A percentile compares a stretch with the other conserved stretches of the same genome.
Conservation (phyloP, 768 basidiomycete species). For the Pleurotus salmoneostramineus region DNA sequence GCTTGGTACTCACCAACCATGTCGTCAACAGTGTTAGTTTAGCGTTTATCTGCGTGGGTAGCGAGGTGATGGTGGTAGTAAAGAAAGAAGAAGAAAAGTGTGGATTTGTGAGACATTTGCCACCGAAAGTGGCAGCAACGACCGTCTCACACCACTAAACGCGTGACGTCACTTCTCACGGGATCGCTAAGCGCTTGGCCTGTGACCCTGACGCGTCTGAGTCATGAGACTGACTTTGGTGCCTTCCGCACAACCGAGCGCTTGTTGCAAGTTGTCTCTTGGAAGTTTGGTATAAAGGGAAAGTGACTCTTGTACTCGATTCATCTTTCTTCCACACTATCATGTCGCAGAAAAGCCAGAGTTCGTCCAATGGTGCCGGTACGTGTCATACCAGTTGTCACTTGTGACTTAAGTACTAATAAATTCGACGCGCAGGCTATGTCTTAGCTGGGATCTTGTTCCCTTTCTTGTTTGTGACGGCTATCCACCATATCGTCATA, state of each 20-base stretch:
- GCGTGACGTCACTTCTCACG: conserved; percentile 5
- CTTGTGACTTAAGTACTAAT: too few relatives aligned
- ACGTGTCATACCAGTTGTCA: too few relatives aligned
- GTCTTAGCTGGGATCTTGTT: conserved; percentile 34
- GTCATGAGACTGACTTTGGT: neutral
- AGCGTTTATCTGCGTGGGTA: neutral
- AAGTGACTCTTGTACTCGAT: too few relatives aligned
- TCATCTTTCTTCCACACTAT: too few relatives aligned
- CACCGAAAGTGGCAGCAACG: neutral
- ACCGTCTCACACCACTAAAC: conserved; percentile 3
- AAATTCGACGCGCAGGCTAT: neutral
- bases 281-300: too few relatives aligned
- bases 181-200: too few relatives aligned
- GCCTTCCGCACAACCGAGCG: too few relatives aligned
- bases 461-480: conserved; percentile 29
- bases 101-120: conserved; percentile 1
- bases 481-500: conserved; percentile 26
- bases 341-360: too few relatives aligned
- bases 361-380: too few relatives aligned
- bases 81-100: neutral
- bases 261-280: too few relatives aligned
- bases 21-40: neutral
- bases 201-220: neutral
- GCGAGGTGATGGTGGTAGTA: neutral
- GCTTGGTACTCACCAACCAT: conserved; percentile 3